phyloP scores from a whole-genome alignment of 805 yeast species.

The Wickerhamiella sergipiensis region DNA sequence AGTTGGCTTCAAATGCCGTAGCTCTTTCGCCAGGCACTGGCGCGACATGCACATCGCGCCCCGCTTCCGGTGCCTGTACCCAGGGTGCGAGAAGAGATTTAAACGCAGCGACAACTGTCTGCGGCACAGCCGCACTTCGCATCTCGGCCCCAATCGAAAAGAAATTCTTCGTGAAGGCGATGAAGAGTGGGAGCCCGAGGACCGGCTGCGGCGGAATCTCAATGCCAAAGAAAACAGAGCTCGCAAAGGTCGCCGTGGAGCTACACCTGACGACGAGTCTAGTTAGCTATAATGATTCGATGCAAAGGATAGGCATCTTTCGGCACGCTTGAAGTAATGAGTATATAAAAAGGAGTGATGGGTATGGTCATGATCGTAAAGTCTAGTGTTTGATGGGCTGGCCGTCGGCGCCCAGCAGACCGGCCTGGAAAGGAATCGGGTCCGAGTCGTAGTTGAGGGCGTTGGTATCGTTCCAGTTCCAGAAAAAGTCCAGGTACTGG shows the following conservation, averaged over 20 bases:
- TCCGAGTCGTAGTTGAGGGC: conserved; percentile 5
- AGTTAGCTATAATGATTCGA: no score
- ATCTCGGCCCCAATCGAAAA: not conserved
- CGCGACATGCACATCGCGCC: conserved; percentile 1
- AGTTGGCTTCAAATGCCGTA: conserved; percentile 6
- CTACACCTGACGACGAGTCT: no score
- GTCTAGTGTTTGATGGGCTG: conserved; percentile 2
- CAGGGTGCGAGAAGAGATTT: not conserved
- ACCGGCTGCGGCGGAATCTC: not conserved
- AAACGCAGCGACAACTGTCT: conserved; percentile 1
- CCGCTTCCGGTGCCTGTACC: conserved; percentile 2
- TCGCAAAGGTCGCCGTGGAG: no score
- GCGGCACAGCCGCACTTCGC: not conserved
- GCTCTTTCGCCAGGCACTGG: conserved; percentile 8
- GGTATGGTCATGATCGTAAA: not conserved
- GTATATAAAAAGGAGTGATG: not conserved
- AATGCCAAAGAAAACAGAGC: no score
- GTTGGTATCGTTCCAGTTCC: conserved; percentile 19
- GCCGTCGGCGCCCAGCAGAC: conserved; percentile 9
- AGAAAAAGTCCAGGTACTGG: conserved; percentile 15
- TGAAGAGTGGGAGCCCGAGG: not conserved
- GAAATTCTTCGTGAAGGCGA: not conserved
- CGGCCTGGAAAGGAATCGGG: conserved; percentile 10
- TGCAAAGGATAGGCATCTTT: no score
- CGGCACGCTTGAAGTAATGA: no score